Evolutionary conservation across 345 rosid species (phyloP), one percentile per base, ranked within the genome.

Genomic region (Salix purpurea): DNA sequence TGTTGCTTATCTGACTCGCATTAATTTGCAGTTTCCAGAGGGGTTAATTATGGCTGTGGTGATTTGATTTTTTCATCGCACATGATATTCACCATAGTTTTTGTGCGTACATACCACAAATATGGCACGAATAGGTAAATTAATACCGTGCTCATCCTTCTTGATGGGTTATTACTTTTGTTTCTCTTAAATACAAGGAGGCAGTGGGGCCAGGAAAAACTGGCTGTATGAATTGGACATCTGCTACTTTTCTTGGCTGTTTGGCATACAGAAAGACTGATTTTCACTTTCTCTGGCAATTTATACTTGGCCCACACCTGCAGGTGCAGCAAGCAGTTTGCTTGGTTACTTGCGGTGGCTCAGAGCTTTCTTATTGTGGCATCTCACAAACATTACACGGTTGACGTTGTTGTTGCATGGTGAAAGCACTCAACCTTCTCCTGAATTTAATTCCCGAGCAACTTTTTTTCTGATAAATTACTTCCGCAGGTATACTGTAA

Each of bases 21-120:
- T 56, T 70, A 28, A 80, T 80, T 56, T 72, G 86, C 97, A 92
- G 99, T 96, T 89, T 93, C 98, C 69, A 88, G 86, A 65, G 99
- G 99, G 50, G 93, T 89, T 40, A 82, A 89, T 64, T 92, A 92
- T 77, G 99, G 99, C 65, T 96, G 98, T 78, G 98, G 99, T 79
- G 98, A 92, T 85, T 83, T 96, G 87, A 96, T 96, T 71, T 96
- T 96, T 83, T 96, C 99, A 62, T 96, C 97, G 7, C 98, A 96
- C 84, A 96, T 94, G 98, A 96, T 96, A 74, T 96, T 96, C 77
- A 89, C 99, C 23, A 85, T 96, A 24, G 96, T 94, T 56, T 96
- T 96, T 81, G 97, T 96, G 75, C 92, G 80, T 65, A 90, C 97
- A 3, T 94, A 92, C 82, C 97, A 96, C 81, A 94, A 88, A 82